Evolutionary conservation across 768 basidiomycete genomes (phyloP), one percentile per base, ranked within the genome.

Genomic region (Panaeolus cyanescens): DNA sequence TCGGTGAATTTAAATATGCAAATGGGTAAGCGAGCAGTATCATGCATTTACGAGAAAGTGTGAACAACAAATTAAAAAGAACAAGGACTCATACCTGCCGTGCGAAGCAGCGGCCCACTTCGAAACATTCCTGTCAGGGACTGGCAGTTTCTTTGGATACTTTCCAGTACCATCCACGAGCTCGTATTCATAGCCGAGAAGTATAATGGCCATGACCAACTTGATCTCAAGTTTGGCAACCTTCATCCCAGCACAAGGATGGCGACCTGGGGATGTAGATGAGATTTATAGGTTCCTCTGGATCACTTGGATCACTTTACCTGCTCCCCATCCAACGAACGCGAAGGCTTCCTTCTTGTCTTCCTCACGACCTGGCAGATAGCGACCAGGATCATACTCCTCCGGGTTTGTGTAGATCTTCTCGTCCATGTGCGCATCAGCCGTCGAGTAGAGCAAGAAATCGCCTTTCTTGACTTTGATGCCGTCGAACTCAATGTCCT

Each of bases 311-410:
- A 58, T 54, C 15, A 22, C 13, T 70, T 61, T 56, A 77, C 79
- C 79, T 28, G 69, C 75, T 40, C 79, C 80, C 78, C 78, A 80
- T 4, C 73, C 79, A 5, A 80, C 36, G 62, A 68, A 80, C 7
- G 67, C 68, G 55, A 72, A 73, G 0, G 68, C 33, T 2, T 60
- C 73, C 31, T 74, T 75, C 65, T 69, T 75, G 55, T 77, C 77
- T 36, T 80, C 78, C 25, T 74, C 74, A 8, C 75, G 61, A 2
- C 71, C 75, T 13, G 65, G 59, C 2, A 58, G 58, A 53, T 68
- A 80, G 32, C 80, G 64, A 1, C 59, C 67, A 0, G 79, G 80
- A 63, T 80, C 78, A 40, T 78, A 81, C 32, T 61, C 63, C 17
- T 59, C 40, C 0, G 79, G 79, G 20, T 74, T 62, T 2, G 71